Evolutionary conservation across 176 grass and related monocot species (phyloP), one percentile per base, ranked within the genome.

Genomic region (Carex pumila): DNA sequence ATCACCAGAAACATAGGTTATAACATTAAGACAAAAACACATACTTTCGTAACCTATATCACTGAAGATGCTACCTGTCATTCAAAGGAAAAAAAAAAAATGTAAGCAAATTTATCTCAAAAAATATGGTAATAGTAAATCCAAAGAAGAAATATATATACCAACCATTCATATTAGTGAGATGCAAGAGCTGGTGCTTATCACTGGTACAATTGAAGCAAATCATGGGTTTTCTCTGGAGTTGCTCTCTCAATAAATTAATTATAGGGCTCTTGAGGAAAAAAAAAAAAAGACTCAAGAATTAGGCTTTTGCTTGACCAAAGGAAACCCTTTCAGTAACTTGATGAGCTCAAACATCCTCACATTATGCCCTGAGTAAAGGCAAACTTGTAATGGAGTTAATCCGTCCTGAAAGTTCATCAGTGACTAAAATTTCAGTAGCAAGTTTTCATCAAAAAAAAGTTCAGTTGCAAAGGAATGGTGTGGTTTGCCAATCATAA

Each of bases 331-430:
- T 88, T 94, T 99, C 69, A 95, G 91, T 89, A 95, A 83, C 83
- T 91, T 99, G 81, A 92, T 90, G 84, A 99, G 87, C 72, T 99
- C 96, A 82, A 91, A 99, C 17, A 83, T 91, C 77, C 85, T 83
- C 62, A 81, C 77, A 74, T 90, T 50, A 85, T 74, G 96, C 41
- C 93, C 96, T 55, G 88, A 85, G 7, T 80, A 79, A 63, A 99
- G 93, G 79, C 90, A 93, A 34, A 99, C 61, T 17, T 92, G 92
- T 65, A 95, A 87, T 62, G 96, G 93, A 50, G 93, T 95, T 66
- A 95, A 94, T 47, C 93, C 96, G 88, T 95, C 93, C 96, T 99
- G 84, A 85, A 83, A 73, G 47, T 54, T 62, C 19, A 25, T 7
- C 60, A 62, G 7, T 62, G 60, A 9, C n/a, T 21, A 62, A 62